Evolutionary conservation across 306 rosid genomes (phyloP).

Genomic region (Glycine latifolia): DNA sequence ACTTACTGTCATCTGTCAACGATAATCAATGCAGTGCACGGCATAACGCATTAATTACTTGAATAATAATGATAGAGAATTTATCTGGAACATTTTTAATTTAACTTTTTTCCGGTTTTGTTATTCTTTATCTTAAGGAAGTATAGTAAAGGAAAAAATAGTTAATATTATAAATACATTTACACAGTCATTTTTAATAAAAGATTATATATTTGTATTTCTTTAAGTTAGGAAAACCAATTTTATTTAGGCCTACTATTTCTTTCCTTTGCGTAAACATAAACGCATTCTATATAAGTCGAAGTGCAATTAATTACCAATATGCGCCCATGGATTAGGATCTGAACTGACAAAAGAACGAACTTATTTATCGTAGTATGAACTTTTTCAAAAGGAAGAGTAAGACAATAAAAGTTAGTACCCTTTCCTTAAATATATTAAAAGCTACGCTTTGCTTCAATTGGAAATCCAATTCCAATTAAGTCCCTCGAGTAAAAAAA

Average conservation of each 20-base stretch:
- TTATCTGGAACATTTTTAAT: neutral
- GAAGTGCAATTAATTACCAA: neutral
- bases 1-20: neutral
- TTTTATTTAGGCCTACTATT: neutral
- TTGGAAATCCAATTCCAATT: neutral
- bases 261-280: neutral
- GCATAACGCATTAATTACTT: neutral
- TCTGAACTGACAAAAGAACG: neutral
- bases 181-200: too few species aligned
- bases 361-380: neutral
- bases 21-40: too few species aligned
- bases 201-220: too few species aligned
- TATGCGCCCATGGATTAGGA: constrained; percentile 42
- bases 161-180: too few species aligned
- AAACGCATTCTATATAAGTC: neutral
- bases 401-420: constrained; percentile 23
- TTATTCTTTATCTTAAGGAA: neutral
- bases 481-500: neutral
- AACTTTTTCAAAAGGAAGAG: constrained; percentile 12
- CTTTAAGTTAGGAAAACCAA: neutral
- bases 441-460: constrained; percentile 36
- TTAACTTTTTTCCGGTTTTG: neutral
- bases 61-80: too few species aligned
- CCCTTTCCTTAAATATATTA: constrained; percentile 37
- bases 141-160: neutral